Base-by-base conservation (phyloP, 371 early-diverging fungal species). In the Rhizomucor pusillus region DNA sequence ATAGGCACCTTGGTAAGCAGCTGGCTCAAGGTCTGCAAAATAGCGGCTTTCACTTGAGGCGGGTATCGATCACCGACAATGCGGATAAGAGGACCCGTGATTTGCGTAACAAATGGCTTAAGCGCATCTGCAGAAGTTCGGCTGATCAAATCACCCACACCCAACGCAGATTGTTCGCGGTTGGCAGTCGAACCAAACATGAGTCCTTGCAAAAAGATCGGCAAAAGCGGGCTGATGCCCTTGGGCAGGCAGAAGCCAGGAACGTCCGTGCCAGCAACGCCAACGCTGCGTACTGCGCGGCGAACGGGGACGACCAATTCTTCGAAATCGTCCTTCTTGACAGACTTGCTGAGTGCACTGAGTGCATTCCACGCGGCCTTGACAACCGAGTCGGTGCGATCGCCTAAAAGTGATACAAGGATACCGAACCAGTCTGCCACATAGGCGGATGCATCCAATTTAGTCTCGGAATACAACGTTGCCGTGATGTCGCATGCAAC, bases 71-170 rank as follows among this genome's bases (percentile, higher is more conserved):
- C 99, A 53, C 97, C 97, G 54, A 96, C 86, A 50, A 96, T 90
- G 75, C 99, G 93, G 76, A 98, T 98, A 46, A 98, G 81, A 22
- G 98, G 96, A 54, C 99, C 99, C 5, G 97, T 92, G 47, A 98
- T 93, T 60, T 90, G 92, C 3, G 94, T 95, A 41, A 94, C 94
- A 70, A 89, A 96, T 43, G 94, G 90, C 53, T 88, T 88, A 44
- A 98, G 79, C 3, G 90, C 90, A 16, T 82, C 83, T 2, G 86
- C 71, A 9, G 86, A 79, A 2, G 93, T 91, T 23, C 88, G 80
- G 29, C 78, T 73, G 45, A 93, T 83, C 64, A 94, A 66, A 50
- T 93, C 92, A 56, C 52, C 63, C 47, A 69, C 58, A 36, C 73
- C 84, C 62, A 88, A 73, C 16, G 94, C 94, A 16, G 95, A 80